A percentile compares a stretch with the other conserved stretches of the same genome.
phyloP scores from a whole-genome alignment of 257 asterid genomes.

The Euphrasia confusa region DNA sequence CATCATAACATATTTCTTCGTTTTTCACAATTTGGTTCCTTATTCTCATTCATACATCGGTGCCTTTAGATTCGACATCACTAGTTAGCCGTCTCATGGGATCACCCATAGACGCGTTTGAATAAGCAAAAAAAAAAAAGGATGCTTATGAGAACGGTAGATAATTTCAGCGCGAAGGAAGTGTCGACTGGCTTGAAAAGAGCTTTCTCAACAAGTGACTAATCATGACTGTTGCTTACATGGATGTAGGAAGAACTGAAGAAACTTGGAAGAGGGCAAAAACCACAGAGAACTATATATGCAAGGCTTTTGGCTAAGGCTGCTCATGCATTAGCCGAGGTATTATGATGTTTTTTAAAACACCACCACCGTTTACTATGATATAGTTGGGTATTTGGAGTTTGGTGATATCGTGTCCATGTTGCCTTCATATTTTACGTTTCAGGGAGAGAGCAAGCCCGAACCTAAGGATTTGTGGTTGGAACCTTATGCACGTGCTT shows the following conservation, averaged over 20 bases:
- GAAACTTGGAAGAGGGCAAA: constrained; percentile 64
- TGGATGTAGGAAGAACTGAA: constrained; percentile 68
- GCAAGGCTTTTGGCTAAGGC: constrained; percentile 88
- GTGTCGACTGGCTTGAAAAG: background rate
- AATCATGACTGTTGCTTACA: too few species aligned
- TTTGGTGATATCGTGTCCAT: constrained; percentile 3
- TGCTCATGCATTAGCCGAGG: constrained; percentile 95
- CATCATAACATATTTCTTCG: background rate
- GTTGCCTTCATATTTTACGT: constrained; percentile 7
- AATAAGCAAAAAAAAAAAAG: background rate
- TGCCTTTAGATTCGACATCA: background rate
- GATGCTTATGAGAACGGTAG: constrained; percentile 16
- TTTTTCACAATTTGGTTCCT: background rate
- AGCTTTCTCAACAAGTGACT: constrained; percentile 9
- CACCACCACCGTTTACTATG: constrained; percentile 10
- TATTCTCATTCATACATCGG: background rate
- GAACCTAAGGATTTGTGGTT: constrained; percentile 93
- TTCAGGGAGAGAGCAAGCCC: constrained; percentile 69
- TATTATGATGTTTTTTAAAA: background rate
- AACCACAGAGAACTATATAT: constrained; percentile 70
- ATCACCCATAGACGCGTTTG: background rate
- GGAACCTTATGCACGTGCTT: constrained; percentile 75
- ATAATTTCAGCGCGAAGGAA: constrained; percentile 7
- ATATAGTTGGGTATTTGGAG: constrained; percentile 6
- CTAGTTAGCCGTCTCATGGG: background rate